phyloP scores from a whole-genome alignment of 768 basidiomycete species.

The Termitomyces sp. region DNA sequence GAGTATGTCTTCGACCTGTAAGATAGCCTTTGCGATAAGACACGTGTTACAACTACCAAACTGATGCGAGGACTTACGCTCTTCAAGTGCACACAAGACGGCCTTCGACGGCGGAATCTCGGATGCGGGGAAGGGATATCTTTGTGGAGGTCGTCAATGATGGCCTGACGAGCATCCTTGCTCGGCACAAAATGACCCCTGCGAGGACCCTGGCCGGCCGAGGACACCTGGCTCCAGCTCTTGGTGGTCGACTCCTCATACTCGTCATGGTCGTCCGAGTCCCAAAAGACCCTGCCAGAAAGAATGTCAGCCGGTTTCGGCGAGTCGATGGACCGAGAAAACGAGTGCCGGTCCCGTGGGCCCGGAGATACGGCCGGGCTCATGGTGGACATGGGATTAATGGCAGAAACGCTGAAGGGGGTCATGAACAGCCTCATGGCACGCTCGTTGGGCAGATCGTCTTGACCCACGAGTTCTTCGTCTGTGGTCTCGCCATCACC shows the following conservation, averaged over 20 bases:
- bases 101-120: constrained; percentile 25
- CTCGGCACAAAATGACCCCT: constrained; percentile 35
- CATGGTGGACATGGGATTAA: constrained; percentile 74
- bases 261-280: constrained; percentile 35
- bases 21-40: constrained; percentile 1
- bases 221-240: constrained; percentile 20
- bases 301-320: constrained; percentile 68
- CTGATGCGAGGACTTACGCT: constrained; percentile 24
- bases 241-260: constrained; percentile 22
- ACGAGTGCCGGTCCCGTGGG: constrained; percentile 26
- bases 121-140: constrained; percentile 49
- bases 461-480: constrained; percentile 75
- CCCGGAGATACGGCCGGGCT: constrained; percentile 47
- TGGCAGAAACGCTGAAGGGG: constrained; percentile 55
- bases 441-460: constrained; percentile 67
- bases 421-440: constrained; percentile 69
- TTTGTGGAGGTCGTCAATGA: constrained; percentile 39
- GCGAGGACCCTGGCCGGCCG: constrained; percentile 20
- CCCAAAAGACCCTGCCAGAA: constrained; percentile 53
- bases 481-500: constrained; percentile 76
- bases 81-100: constrained; percentile 26
- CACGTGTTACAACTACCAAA: constrained; percentile 1
- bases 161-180: constrained; percentile 30
- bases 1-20: constrained; percentile 31
- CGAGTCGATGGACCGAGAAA: constrained; percentile 25